Conservation (phyloP, 2,329 filamentous ascomycete genomes). For the Fusarium pseudograminearum region DNA sequence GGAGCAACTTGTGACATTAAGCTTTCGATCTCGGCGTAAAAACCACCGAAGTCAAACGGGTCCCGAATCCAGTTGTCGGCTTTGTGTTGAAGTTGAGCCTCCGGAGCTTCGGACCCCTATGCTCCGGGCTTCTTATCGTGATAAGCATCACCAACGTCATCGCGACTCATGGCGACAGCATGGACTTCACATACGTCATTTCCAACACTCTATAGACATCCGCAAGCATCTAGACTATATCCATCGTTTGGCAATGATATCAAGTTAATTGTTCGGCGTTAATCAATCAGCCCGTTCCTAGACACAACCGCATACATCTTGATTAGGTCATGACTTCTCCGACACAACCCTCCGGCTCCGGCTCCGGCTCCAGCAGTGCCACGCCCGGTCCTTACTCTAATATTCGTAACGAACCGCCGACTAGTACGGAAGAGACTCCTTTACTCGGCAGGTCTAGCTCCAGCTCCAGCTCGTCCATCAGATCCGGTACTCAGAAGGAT, state of each 20-base stretch:
- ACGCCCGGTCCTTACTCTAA: slow-evolving; percentile 15
- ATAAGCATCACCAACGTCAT: slow-evolving; percentile 31
- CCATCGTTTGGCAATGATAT: not conserved
- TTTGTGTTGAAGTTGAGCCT: not conserved
- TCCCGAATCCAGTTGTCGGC: slow-evolving; percentile 8
- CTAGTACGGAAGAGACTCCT: slow-evolving; percentile 41
- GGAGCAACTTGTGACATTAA: not conserved
- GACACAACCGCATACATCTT: not conserved
- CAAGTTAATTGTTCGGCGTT: not conserved
- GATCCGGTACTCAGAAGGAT: not conserved
- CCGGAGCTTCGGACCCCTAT: slow-evolving; percentile 21
- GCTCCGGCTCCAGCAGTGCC: slow-evolving; percentile 13
- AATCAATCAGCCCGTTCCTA: not conserved
- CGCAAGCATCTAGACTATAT: not conserved
- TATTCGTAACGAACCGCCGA: slow-evolving; percentile 3
- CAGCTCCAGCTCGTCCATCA: slow-evolving; percentile 14
- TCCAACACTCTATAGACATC: not conserved
- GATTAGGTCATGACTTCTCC: slow-evolving; percentile 20
- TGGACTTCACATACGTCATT: slow-evolving; percentile 9
- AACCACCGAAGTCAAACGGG: not conserved
- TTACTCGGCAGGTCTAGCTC: slow-evolving; percentile 28
- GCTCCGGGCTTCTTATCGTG: slow-evolving; percentile 12
- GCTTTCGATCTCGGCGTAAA: slow-evolving; percentile 4
- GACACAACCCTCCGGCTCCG: slow-evolving; percentile 6
- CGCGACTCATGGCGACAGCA: slow-evolving; percentile 18